Evolutionary conservation across 1,139 yeast species (phyloP), one percentile per base, ranked within the genome.

Genomic region (Zygosaccharomyces sapae): DNA sequence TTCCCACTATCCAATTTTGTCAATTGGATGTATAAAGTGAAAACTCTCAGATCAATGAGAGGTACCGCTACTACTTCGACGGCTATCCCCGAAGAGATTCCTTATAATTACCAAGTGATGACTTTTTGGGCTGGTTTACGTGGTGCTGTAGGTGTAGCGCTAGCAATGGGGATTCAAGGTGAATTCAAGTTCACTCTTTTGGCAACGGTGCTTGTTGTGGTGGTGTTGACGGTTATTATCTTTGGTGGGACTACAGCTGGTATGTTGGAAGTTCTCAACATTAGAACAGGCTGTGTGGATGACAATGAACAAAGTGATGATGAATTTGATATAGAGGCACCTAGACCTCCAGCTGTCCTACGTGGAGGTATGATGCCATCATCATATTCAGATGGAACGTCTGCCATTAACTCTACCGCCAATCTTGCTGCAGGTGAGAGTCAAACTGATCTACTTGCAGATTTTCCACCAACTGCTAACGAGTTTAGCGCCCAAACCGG

Each of bases 191-290:
- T 86, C 67, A 83, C 96, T 0, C 70, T 94, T 45, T 71, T 92
- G 49, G 98, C 98, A 1, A 94, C 98, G 0, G 97, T 94, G 1
- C 72, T 94, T 45, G 97, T 94, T 10, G 97, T 92, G 24, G 99
- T 94, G 13, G 98, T 94, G 30, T 73, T 94, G 39, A 92, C 99
- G 0, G 98, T 94, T 29, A 90, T 94, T 52, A 77, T 94, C 33
- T 94, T 94, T 68, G 99, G 99, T 46, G 98, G 99, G 41, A 94
- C 98, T 1, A 92, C 97, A 0, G 97, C 98, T 0, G 86, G 96
- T 41, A 94, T 94, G 98, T 77, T 94, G 53, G 98, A 94, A 64
- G 87, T 92, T 52, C 73, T 92, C 56, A 95, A 95, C 41, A 94
- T 94, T 56, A 85, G 86, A 55, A 86, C 95, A 1, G 98, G 98